Percentiles rank a stretch among this genome's conserved stretches.
These are phyloP conservation scores for Coffea eugenioides DNA, from an alignment of 257 asterid genomes.

Conservation along the genomic window DNA sequence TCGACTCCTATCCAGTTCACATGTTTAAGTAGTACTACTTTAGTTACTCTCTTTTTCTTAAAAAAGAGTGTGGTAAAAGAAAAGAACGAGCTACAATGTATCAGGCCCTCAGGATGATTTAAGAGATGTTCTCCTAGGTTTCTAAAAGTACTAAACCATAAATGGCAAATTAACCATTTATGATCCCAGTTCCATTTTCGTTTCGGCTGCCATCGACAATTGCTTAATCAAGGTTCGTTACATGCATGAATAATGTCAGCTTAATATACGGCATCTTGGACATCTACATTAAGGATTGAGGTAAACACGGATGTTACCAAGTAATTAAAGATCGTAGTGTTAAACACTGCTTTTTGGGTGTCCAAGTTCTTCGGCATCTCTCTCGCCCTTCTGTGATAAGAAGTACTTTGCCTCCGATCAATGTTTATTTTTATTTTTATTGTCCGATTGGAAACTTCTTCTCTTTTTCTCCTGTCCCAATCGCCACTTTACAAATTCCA, in stretches of 20 bases:
- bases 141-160: neutral
- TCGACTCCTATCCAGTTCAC: neutral
- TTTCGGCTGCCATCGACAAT: neutral
- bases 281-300: neutral
- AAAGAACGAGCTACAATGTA: neutral
- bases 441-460: conserved; percentile 8
- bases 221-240: neutral
- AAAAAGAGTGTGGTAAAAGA: neutral
- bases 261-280: neutral
- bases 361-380: neutral
- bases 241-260: neutral
- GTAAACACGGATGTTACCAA: neutral
- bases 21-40: neutral
- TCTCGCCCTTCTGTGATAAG: neutral
- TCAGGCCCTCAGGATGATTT: neutral
- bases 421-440: too few species aligned
- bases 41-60: neutral
- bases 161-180: neutral
- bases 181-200: neutral
- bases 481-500: conserved; percentile 4
- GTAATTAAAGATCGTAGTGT: neutral
- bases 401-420: neutral
- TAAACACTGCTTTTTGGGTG: too few species aligned
- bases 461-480: conserved; percentile 1
- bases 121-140: neutral